A percentile compares a stretch with the other conserved stretches of the same genome.
These are phyloP conservation scores for Thalia dealbata DNA, from an alignment of 176 grass and related monocot species.

Conservation along the genomic window DNA sequence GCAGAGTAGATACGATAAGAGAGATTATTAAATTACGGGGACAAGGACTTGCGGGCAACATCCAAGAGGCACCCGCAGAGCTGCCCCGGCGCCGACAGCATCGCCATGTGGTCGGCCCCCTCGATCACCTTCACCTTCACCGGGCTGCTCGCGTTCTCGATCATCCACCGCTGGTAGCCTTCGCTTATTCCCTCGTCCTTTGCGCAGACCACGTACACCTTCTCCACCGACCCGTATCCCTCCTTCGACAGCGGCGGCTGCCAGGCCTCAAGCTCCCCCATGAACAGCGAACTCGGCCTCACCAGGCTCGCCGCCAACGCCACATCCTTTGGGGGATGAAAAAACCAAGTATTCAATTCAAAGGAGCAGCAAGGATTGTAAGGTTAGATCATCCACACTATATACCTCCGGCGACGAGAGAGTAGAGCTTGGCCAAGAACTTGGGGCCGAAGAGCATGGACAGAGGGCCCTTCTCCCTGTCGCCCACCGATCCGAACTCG, in stretches of 20 bases:
- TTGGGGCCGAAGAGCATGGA: conserved; percentile 43
- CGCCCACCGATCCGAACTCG: conserved; percentile 36
- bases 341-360: too few relatives aligned
- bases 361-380: too few relatives aligned
- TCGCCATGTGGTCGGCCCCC: conserved; percentile 44
- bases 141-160: conserved; percentile 21
- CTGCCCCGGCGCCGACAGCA: conserved; percentile 45
- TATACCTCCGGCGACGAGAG: conserved; percentile 49
- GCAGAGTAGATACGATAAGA: too few relatives aligned
- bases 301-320: conserved; percentile 35
- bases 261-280: conserved; percentile 57
- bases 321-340: conserved; percentile 31
- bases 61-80: conserved; percentile 26
- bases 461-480: conserved; percentile 25
- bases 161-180: conserved; percentile 48
- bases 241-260: conserved; percentile 23
- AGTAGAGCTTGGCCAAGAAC: conserved; percentile 22
- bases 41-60: conserved; percentile 23
- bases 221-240: conserved; percentile 46
- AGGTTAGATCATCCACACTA: too few relatives aligned
- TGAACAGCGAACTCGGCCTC: conserved; percentile 46
- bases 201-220: conserved; percentile 42
- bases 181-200: conserved; percentile 38
- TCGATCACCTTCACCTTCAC: conserved; percentile 43
- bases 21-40: too few relatives aligned